Base-by-base conservation (phyloP, 2,329 filamentous ascomycete species). In the Fusarium paranaense region DNA sequence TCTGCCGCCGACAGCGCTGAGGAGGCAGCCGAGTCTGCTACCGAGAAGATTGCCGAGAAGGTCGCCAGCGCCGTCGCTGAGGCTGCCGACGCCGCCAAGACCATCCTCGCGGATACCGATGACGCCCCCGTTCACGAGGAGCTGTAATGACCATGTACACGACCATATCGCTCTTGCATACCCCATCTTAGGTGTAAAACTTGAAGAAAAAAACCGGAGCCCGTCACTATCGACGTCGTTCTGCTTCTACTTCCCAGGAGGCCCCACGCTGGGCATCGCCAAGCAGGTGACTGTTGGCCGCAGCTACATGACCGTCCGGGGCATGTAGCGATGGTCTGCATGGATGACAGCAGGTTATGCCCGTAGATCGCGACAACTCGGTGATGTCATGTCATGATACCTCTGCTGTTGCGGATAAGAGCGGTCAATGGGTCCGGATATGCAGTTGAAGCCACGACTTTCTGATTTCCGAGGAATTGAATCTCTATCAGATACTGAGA, bases 41-140 rank as follows among this genome's bases (percentile, higher is more conserved):
- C 60, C 35, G 83, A 82, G 71, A 86, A 85, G 73, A 73, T 86
- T 45, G 83, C 80, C 58, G 84, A 84, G 71, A 87, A 86, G 78
- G 78, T 89, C 56, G 87, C 83, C n/a, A 83, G 83, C 72, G 85
- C 81, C 61, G 82, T 84, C 22, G 79, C 80, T 57, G 87, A 86
- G 62, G 87, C 85, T n/a, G 86, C 87, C 50, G 86, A 88, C 64
- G 87, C 85, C 9, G 85, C 85, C 68, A 89, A 87, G 81, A 88
- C 86, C 10, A 81, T 88, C 27, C 68, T 90, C 67, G 84, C 85
- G 62, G 89, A 91, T 75, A 87, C 86, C 42, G 89, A 91, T 77
- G 88, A 89, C 72, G 77, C 78, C 67, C 85, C 89, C 80, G 88
- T 88, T 78, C 90, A 91, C 83, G 88, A 90, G 78, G 90, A 92